These are phyloP conservation scores for Cystobasidium onofrii DNA, from an alignment of 768 basidiomycete species.

Conservation along the genomic window DNA sequence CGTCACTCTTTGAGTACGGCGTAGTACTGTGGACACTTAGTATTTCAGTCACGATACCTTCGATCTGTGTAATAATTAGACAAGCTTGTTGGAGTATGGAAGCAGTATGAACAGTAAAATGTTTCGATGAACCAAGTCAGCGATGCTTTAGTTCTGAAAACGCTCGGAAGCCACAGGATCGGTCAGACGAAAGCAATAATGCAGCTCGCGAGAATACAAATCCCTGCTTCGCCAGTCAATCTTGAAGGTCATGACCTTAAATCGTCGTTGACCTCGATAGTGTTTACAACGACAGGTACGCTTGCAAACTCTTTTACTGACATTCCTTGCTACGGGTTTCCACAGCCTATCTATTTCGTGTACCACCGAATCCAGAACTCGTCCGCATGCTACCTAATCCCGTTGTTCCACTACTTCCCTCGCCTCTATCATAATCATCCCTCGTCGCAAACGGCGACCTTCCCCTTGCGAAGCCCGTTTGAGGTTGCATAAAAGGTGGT, in stretches of 20 bases:
- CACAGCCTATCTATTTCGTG: background rate
- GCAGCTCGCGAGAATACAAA: no score
- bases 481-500: background rate
- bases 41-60: background rate
- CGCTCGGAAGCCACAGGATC: no score
- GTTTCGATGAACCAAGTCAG: no score
- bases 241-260: no score
- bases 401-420: slow-evolving; percentile 13
- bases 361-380: slow-evolving; percentile 28
- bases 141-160: no score
- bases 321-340: background rate
- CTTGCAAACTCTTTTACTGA: background rate
- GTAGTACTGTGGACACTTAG: background rate
- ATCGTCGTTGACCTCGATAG: no score
- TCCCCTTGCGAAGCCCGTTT: background rate
- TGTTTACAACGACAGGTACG: no score
- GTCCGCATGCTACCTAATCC: slow-evolving; percentile 18
- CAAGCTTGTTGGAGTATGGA: no score
- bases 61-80: background rate
- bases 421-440: slow-evolving; percentile 20
- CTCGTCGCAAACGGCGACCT: background rate
- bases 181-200: no score
- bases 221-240: no score
- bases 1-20: no score
- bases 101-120: no score